Percentiles rank a stretch among this genome's conserved stretches.
Conservation (phyloP, 495 filamentous ascomycete species). For the Coniosporium apollinis region DNA sequence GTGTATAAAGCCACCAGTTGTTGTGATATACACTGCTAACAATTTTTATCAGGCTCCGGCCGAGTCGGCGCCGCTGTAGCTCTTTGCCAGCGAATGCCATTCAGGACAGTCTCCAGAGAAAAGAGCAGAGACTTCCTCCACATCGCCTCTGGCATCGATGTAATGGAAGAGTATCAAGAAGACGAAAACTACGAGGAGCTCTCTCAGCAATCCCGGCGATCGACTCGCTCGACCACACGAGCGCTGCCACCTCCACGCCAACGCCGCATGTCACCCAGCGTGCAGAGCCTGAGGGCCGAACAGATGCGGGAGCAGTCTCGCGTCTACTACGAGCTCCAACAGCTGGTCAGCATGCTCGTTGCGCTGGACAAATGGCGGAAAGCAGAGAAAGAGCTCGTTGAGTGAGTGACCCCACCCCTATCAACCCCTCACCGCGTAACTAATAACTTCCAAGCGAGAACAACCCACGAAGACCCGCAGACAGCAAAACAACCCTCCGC, state of each 20-base stretch:
- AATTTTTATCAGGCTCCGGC: conserved; percentile 9
- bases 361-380: conserved; percentile 42
- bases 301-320: conserved; percentile 35
- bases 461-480: conserved; percentile 1
- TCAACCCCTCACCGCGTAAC: neutral
- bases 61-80: conserved; percentile 8
- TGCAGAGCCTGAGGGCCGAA: neutral
- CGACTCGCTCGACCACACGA: neutral
- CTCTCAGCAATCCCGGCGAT: neutral
- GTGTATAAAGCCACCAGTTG: conserved; percentile 21
- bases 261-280: neutral
- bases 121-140: conserved; percentile 3
- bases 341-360: conserved; percentile 47
- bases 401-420: conserved; percentile 7
- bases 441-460: neutral
- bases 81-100: conserved; percentile 7
- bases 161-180: conserved; percentile 5
- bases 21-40: too few species aligned
- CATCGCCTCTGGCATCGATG: conserved; percentile 5
- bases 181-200: neutral
- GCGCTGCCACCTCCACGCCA: neutral
- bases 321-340: conserved; percentile 58
- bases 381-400: conserved; percentile 24
- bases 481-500: conserved; percentile 5
- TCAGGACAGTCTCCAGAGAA: conserved; percentile 3